These are phyloP conservation scores for Straminergon stramineum DNA, from an alignment of 225 moss, liverwort and hornwort species.

Conservation along the genomic window DNA sequence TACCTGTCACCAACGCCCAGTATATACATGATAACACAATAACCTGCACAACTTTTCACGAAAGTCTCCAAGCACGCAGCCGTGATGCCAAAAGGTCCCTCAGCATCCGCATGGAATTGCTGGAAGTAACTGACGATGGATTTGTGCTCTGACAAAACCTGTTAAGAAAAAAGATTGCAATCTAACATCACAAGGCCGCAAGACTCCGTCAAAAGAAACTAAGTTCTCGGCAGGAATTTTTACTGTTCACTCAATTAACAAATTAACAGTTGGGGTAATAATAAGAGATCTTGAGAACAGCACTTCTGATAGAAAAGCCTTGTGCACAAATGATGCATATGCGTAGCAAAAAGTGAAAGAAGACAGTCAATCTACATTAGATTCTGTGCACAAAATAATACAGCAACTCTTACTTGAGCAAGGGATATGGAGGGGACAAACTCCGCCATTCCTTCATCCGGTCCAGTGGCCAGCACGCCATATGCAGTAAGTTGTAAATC, in stretches of 20 bases:
- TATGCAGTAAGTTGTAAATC: slow-evolving; percentile 89
- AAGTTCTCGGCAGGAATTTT: not conserved
- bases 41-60: slow-evolving; percentile 93
- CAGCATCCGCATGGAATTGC: slow-evolving; percentile 79
- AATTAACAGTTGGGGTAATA: not conserved
- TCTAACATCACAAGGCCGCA: not conserved
- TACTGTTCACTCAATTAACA: not conserved
- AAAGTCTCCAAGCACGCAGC: slow-evolving; percentile 92
- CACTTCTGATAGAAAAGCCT: not conserved
- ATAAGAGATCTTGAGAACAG: not conserved
- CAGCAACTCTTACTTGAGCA: slow-evolving; percentile 56
- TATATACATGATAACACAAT: slow-evolving; percentile 98
- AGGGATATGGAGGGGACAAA: slow-evolving; percentile 78
- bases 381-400: not conserved
- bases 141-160: slow-evolving; percentile 87
- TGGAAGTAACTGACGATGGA: slow-evolving; percentile 79
- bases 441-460: slow-evolving; percentile 96
- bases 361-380: not conserved
- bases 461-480: slow-evolving; percentile 82
- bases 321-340: not conserved
- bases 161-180: not conserved
- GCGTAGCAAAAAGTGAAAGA: not conserved
- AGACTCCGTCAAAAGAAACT: not conserved
- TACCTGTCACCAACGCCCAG: slow-evolving; percentile 94
- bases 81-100: slow-evolving; percentile 85